Base-by-base conservation (phyloP, 1,284 basidiomycete species). In the Heimioporus retisporus region DNA sequence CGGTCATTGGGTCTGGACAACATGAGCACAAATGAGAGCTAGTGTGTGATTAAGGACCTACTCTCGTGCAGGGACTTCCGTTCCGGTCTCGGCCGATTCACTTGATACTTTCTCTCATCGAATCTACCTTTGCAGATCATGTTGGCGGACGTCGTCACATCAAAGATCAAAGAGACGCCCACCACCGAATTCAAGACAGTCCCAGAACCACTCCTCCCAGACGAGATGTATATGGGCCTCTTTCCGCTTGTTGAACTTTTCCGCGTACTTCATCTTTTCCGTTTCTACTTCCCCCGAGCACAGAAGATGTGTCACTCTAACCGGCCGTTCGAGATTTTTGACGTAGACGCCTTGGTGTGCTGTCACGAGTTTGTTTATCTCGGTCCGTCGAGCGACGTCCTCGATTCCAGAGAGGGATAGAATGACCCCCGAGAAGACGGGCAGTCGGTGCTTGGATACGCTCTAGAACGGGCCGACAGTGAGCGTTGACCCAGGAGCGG, bases 141-240 rank as follows among this genome's bases (percentile, higher is more conserved):
- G 55, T 68, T 25, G 53, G 43, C 8, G 25, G n/a, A 56, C 28
- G 43, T 4, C 31, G 31, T 51, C 58, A 13, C 1, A 10, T 25
- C 28, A 50, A 44, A 60, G 55, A 67, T 21, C 13, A 46, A 62
- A 61, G 31, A 5, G 43, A 35, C 3, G 14, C 82, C 59, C 63
- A 85, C 92, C 93, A 65, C 89, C 88, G 69, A 88, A 91, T 57
- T 89, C 84, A 14, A 93, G 69, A 44, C 85, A 94, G 71, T 95
- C 94, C 90, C 91, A 93, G 68, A 96, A 92, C 93, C 93, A 96
- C 67, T 94, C 93, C 69, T 93, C 92, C 90, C 93, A 95, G 2
- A 96, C 88, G 4, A 94, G 81, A 59, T 86, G 83, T 48, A 95
- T 91, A 55, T 86, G 82, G 1, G 89, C 90, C 72, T 93, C 91